Percentiles rank a stretch among this genome's conserved stretches.
Evolutionary conservation across 1,284 basidiomycete genomes (phyloP).

Genomic region (Crepidotus sp.): DNA sequence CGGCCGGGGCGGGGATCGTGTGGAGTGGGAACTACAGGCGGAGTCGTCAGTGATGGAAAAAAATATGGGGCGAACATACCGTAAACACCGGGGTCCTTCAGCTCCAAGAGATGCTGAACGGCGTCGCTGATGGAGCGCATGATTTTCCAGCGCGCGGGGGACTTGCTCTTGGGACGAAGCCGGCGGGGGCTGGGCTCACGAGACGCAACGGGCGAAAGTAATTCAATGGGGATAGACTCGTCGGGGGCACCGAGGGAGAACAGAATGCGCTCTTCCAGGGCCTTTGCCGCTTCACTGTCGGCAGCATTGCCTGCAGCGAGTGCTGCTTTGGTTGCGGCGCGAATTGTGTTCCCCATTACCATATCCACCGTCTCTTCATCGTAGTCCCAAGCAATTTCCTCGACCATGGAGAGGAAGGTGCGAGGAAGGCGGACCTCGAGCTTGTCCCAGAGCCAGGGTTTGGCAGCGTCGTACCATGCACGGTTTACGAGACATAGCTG

Average conservation of each 20-base stretch:
- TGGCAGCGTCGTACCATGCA: conserved; percentile 68
- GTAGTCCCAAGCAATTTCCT: conserved; percentile 65
- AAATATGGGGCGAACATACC: conserved; percentile 33
- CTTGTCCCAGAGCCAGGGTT: conserved; percentile 73
- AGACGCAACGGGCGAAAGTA: conserved; percentile 67
- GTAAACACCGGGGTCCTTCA: conserved; percentile 58
- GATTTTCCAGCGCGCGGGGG: conserved; percentile 73
- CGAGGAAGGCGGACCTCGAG: conserved; percentile 71
- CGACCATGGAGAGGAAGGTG: conserved; percentile 71
- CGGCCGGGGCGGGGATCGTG: conserved; percentile 68
- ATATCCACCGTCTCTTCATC: conserved; percentile 54
- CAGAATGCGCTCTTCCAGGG: conserved; percentile 54
- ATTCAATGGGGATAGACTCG: conserved; percentile 58
- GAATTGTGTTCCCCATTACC: conserved; percentile 56
- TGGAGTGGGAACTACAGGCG: conserved; percentile 55
- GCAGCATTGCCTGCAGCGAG: conserved; percentile 28
- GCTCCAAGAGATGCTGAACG: conserved; percentile 57
- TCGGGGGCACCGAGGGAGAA: conserved; percentile 51
- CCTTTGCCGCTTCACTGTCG: conserved; percentile 34
- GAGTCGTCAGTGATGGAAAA: conserved; percentile 3
- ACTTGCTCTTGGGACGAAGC: conserved; percentile 63
- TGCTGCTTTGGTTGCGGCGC: conserved; percentile 52
- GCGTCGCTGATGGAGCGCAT: conserved; percentile 67
- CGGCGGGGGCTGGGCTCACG: conserved; percentile 73
- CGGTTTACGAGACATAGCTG: conserved; percentile 65